Base-by-base conservation (phyloP, 73 alveolate species). In the Paramecium sonneborni region DNA sequence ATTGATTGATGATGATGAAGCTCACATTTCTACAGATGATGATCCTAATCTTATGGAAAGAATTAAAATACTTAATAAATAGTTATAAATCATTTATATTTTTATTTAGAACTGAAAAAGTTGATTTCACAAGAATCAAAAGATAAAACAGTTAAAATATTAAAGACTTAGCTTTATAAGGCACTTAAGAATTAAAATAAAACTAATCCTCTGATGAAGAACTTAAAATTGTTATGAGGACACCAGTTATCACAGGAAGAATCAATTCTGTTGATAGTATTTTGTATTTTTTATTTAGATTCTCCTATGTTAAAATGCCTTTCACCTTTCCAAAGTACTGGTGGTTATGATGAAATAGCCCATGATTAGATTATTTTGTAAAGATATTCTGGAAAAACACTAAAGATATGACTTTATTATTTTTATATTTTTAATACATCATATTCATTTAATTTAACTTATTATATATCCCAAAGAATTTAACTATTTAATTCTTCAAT, bases 171-270 rank as follows among this genome's bases (percentile, higher is more conserved):
- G 23, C 24, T 11, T 28, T 62, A 26, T 26, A 62, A 26, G 39
- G 34, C 24, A 62, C 84, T 62, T 14, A 32, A 62, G 84, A 62
- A 30, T 62, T 62, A 28, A 26, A 62, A 12, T 30, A 62, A 30
- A 26, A 62, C 24, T 62, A 62, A 30, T 23, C 84, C 3, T 62
- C 52, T 2, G 84, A 62, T 62, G 84, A 62, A 9, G 90, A 79
- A 43, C 12, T 43, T 1, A 38, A 39, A 30, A 39, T 79, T 41
- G n/a, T 79, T 14, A 79, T 79, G 90, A 79, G 90, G 28, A 79
- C 90, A 79, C 90, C 90, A 20, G 90, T 79, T 20, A 79, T 79
- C 4, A 79, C 90, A 39, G 90, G 90, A 39, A 79, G 90, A 79
- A 39, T 79, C 14, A 46, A 39, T 41, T 46, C 69, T 21, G 43